A percentile compares a stretch with the other conserved stretches of the same genome.
phyloP scores from a whole-genome alignment of 2,329 filamentous ascomycete species.

The Cordyceps cicadae region DNA sequence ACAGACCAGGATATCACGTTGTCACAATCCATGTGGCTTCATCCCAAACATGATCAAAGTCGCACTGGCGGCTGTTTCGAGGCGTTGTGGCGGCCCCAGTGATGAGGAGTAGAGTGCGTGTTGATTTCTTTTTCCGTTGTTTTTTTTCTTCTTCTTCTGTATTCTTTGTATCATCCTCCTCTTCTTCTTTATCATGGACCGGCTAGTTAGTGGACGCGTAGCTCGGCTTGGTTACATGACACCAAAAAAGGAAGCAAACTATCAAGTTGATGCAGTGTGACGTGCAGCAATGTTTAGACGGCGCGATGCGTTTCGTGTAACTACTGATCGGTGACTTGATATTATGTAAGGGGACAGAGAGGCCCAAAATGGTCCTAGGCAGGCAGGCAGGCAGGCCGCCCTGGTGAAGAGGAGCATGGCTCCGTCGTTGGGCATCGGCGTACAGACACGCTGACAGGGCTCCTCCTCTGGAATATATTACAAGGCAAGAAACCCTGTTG shows the following conservation, averaged over 20 bases:
- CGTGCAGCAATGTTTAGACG: neutral
- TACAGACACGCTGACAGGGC: neutral
- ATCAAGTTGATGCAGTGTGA: neutral
- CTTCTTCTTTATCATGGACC: neutral
- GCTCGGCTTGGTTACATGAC: neutral
- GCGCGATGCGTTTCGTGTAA: neutral
- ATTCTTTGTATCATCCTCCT: neutral
- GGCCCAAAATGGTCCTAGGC: neutral
- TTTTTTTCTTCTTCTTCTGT: neutral
- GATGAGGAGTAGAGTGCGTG: neutral
- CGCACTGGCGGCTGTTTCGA: neutral
- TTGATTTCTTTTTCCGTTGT: neutral
- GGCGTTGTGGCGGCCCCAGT: neutral
- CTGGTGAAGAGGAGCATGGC: neutral
- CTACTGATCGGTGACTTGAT: neutral
- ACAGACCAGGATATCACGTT: neutral
- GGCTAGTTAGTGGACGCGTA: neutral
- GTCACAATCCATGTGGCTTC: neutral
- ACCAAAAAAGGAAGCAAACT: conserved; percentile 8
- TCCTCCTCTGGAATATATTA: neutral
- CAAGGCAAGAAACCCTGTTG: neutral
- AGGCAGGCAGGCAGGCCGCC: neutral
- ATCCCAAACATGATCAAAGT: neutral
- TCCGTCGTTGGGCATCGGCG: neutral
- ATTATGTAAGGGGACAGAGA: neutral